A percentile compares a stretch with the other conserved stretches of the same genome.
Evolutionary conservation across 2,329 filamentous ascomycete species (phyloP).

Genomic region (Drechslerella dactyloides): DNA sequence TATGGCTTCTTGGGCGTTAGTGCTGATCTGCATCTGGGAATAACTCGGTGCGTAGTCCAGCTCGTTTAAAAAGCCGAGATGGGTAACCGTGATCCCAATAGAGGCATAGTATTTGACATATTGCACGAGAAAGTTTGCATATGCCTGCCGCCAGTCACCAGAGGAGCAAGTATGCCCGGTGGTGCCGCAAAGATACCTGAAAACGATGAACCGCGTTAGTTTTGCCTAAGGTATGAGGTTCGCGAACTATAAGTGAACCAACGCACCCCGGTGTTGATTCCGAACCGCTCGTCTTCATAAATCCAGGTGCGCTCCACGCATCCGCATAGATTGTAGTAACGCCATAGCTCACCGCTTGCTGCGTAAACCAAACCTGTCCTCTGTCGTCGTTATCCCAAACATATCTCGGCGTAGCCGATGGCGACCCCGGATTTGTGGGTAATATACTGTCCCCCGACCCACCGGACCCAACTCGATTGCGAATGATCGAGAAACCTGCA

Average conservation of each 20-base stretch:
- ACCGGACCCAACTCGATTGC: slow-evolving; percentile 61
- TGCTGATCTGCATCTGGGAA: slow-evolving; percentile 52
- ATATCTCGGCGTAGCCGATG: slow-evolving; percentile 27
- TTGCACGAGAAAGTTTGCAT: slow-evolving; percentile 62
- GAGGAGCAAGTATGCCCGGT: slow-evolving; percentile 58
- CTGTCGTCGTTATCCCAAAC: slow-evolving; percentile 40
- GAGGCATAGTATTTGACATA: slow-evolving; percentile 62
- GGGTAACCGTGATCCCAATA: slow-evolving; percentile 60
- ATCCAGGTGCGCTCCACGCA: slow-evolving; percentile 62
- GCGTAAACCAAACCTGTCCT: slow-evolving; percentile 48
- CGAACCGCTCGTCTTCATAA: slow-evolving; percentile 61
- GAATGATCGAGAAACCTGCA: slow-evolving; percentile 61
- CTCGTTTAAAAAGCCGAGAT: slow-evolving; percentile 63
- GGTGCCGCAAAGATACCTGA: slow-evolving; percentile 58
- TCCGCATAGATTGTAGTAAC: slow-evolving; percentile 55
- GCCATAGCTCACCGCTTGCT: slow-evolving; percentile 38
- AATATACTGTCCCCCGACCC: slow-evolving; percentile 59
- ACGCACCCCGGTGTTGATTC: slow-evolving; percentile 9
- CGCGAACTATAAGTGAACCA: too few species aligned
- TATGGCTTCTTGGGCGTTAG: slow-evolving; percentile 36
- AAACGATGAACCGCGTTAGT: not conserved
- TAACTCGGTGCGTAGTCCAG: slow-evolving; percentile 58
- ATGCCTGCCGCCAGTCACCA: slow-evolving; percentile 62
- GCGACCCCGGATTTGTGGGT: slow-evolving; percentile 25
- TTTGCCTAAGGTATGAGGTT: not conserved